Base-by-base conservation (phyloP, 2,329 filamentous ascomycete genomes). In the Pezicula radicicola region DNA sequence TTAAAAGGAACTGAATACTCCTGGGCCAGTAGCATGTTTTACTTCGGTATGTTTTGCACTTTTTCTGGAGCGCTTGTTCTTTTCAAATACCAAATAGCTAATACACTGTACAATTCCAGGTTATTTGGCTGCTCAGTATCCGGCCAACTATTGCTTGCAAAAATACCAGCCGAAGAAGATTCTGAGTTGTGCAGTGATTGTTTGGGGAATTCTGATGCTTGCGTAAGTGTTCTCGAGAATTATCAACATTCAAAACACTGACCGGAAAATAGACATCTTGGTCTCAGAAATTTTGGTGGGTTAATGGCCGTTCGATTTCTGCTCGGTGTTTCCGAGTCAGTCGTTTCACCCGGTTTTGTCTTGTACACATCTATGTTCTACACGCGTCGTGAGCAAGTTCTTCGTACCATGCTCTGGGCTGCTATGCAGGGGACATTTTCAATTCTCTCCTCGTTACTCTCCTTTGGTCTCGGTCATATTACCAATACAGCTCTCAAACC, bases 1-100 rank as follows among this genome's bases (percentile, higher is more conserved):
- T 61, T 75, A 9, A 51, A 58, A 3, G 68, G 66, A 6, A 67
- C 72, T 57, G 56, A 76, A 48, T 76, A 75, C 54, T 70, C 74
- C 56, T 76, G 73, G 73, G 60, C 75, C 4, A 67, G 68, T 1
- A 70, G 65, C 61, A 62, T 74, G 57, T 73, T 72, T 51, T 73
- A 73, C 51, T 72, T 73, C 43, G 70, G 28, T 30, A 30, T 30
- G 28, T 30, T 12, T 30, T 9, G 28, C 7, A 30, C 8, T 9
- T 12, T 30, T 21, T 21, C 3, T 21, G 5, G 21, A 21, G n/a
- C n/a, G n/a, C n/a, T n/a, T n/a, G n/a, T n/a, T n/a, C n/a, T n/a
- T n/a, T n/a, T n/a, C n/a, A 21, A 21, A 21, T 3, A 21, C 5
- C 21, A 21, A 21, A 5, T 21, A 3, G 21, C 21, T 21, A 21